phyloP scores from a whole-genome alignment of 2,329 filamentous ascomycete species.

The Penicillium sp. region DNA sequence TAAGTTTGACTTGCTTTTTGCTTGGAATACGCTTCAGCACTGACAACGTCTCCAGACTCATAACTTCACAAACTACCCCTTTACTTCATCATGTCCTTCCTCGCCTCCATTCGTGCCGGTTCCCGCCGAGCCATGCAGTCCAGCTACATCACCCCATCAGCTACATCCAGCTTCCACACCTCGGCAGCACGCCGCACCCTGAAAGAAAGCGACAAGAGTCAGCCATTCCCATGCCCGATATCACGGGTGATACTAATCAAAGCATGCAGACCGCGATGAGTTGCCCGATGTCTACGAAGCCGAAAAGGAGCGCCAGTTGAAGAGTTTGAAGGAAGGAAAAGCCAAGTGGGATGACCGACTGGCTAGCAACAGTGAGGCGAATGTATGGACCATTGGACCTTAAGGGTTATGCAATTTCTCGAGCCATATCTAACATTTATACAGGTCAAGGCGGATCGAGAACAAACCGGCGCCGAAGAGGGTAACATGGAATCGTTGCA shows the following conservation, averaged over 20 bases:
- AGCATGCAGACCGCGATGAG: slow-evolving; percentile 36
- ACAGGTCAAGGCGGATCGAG: slow-evolving; percentile 58
- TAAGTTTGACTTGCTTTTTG: not conserved
- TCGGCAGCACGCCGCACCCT: slow-evolving; percentile 24
- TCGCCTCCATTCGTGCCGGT: slow-evolving; percentile 25
- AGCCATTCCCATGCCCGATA: slow-evolving; percentile 3
- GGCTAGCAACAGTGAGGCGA: slow-evolving; percentile 73
- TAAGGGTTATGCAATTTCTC: too few species aligned
- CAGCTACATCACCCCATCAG: slow-evolving; percentile 8
- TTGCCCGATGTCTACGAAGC: slow-evolving; percentile 44
- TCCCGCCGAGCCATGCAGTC: slow-evolving; percentile 22
- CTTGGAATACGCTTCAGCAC: not conserved
- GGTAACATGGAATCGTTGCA: slow-evolving; percentile 50
- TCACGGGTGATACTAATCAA: not conserved
- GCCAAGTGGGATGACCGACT: slow-evolving; percentile 73
- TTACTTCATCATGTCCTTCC: slow-evolving; percentile 32
- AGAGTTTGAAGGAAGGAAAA: slow-evolving; percentile 53
- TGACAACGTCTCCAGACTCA: not conserved
- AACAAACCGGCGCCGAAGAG: slow-evolving; percentile 37
- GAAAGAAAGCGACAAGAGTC: slow-evolving; percentile 36
- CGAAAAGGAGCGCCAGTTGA: slow-evolving; percentile 59
- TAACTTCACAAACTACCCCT: not conserved
- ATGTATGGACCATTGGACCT: slow-evolving; percentile 45
- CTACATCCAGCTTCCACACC: slow-evolving; percentile 26
- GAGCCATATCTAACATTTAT: too few species aligned